These are phyloP conservation scores for Flaveria robusta DNA, from an alignment of 129 eudicot species.

Conservation along the genomic window DNA sequence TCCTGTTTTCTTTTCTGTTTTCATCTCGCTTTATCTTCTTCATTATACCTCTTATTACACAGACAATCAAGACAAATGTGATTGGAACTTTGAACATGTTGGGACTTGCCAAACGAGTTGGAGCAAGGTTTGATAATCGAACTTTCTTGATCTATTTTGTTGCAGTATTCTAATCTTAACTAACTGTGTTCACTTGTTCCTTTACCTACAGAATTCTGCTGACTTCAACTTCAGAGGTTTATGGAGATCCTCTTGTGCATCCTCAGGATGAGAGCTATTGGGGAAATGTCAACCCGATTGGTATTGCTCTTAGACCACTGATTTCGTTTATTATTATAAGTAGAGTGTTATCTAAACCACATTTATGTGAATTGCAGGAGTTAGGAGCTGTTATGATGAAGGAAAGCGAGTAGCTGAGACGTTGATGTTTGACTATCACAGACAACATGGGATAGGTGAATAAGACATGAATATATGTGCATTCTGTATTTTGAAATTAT, in stretches of 20 bases:
- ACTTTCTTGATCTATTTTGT: neutral
- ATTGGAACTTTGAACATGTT: constrained; percentile 89
- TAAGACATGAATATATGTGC: neutral
- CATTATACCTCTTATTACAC: constrained; percentile 9
- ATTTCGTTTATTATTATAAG: constrained; percentile 5
- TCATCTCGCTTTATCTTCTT: constrained; percentile 1
- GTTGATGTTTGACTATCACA: constrained; percentile 86
- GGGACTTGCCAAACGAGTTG: constrained; percentile 92
- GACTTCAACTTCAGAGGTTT: constrained; percentile 92
- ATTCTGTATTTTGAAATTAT: neutral
- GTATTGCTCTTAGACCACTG: constrained; percentile 33
- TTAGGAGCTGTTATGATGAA: constrained; percentile 90
- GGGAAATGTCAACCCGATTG: constrained; percentile 97
- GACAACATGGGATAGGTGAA: constrained; percentile 80
- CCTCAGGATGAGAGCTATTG: constrained; percentile 90
- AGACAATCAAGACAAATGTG: constrained; percentile 94
- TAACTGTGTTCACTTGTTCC: neutral
- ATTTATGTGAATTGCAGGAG: constrained; percentile 51
- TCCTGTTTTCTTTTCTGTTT: neutral
- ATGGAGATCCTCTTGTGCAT: constrained; percentile 91
- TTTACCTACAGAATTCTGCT: constrained; percentile 62
- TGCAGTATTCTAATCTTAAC: neutral
- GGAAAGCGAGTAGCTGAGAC: constrained; percentile 95
- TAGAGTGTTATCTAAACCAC: neutral
- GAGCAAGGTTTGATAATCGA: constrained; percentile 67